Evolutionary conservation across 495 filamentous ascomycete species (phyloP).

Genomic region (Glonium stellatum): DNA sequence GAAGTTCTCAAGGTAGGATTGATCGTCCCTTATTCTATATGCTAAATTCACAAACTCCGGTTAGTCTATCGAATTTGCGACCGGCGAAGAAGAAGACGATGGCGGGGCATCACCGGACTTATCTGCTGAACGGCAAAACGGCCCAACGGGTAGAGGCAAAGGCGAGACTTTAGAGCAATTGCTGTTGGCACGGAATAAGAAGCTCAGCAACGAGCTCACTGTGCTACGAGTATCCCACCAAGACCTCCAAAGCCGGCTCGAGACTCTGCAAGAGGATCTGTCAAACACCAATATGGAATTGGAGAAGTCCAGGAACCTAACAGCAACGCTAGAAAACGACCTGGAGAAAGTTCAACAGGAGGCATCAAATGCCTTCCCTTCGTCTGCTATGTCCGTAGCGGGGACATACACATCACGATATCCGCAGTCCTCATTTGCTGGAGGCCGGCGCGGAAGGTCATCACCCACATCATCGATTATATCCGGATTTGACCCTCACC

Average conservation of each 20-base stretch:
- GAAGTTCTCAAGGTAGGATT: slow-evolving; percentile 74
- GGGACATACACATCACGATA: slow-evolving; percentile 85
- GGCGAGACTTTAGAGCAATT: slow-evolving; percentile 85
- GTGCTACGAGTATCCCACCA: slow-evolving; percentile 90
- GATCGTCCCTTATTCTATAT: not conserved
- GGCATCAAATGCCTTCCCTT: slow-evolving; percentile 72
- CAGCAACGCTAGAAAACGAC: slow-evolving; percentile 86
- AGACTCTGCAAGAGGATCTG: slow-evolving; percentile 73
- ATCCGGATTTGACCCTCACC: slow-evolving; percentile 77
- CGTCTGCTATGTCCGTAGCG: slow-evolving; percentile 80
- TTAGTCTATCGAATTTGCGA: slow-evolving; percentile 88
- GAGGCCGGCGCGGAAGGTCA: slow-evolving; percentile 45
- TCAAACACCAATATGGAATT: slow-evolving; percentile 79
- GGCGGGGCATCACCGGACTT: slow-evolving; percentile 25
- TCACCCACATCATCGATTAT: slow-evolving; percentile 98
- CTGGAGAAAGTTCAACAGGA: slow-evolving; percentile 81
- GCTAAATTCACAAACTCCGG: slow-evolving; percentile 1
- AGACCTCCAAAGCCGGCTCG: slow-evolving; percentile 74
- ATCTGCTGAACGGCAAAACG: slow-evolving; percentile 38
- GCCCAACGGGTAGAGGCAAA: slow-evolving; percentile 49
- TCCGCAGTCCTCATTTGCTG: slow-evolving; percentile 63
- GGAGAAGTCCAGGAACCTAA: slow-evolving; percentile 75
- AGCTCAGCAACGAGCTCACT: slow-evolving; percentile 86
- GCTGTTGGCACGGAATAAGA: slow-evolving; percentile 88
- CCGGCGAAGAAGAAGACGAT: slow-evolving; percentile 73